Evolutionary conservation across 129 eudicot genomes (phyloP).

Genomic region (Flaveria robusta): DNA sequence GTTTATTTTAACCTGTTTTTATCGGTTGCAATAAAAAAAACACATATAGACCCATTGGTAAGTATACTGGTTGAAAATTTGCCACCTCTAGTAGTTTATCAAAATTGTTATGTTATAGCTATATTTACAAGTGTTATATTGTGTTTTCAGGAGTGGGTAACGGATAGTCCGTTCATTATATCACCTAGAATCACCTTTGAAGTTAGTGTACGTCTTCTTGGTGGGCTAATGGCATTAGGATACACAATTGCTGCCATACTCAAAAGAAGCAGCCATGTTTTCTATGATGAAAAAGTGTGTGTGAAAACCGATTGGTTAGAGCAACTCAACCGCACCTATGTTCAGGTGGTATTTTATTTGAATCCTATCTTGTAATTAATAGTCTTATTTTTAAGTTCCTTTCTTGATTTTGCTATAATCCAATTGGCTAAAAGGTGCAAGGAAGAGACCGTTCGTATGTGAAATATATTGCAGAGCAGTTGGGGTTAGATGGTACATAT

Average conservation of each 20-base stretch:
- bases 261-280: conserved; percentile 88
- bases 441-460: conserved; percentile 90
- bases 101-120: conserved; percentile 4
- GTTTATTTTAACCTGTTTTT: not conserved
- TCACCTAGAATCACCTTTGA: conserved; percentile 98
- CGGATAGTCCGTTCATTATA: conserved; percentile 92
- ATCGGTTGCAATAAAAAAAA: not conserved
- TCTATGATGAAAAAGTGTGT: conserved; percentile 73
- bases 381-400: conserved; percentile 13
- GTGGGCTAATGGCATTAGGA: conserved; percentile 96
- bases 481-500: conserved; percentile 90
- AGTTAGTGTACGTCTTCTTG: conserved; percentile 97
- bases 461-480: conserved; percentile 68
- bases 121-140: not conserved
- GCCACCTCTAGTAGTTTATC: not conserved
- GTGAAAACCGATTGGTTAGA: conserved; percentile 94
- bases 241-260: conserved; percentile 94
- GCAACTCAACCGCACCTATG: conserved; percentile 85
- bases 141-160: conserved; percentile 90
- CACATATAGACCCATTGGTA: not conserved
- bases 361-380: conserved; percentile 1
- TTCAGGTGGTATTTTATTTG: conserved; percentile 76
- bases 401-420: not conserved
- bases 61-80: not conserved
- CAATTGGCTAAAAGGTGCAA: conserved; percentile 66